phyloP scores from a whole-genome alignment of 192 early-diverging fungal genomes.

The Entrophospora sp. region DNA sequence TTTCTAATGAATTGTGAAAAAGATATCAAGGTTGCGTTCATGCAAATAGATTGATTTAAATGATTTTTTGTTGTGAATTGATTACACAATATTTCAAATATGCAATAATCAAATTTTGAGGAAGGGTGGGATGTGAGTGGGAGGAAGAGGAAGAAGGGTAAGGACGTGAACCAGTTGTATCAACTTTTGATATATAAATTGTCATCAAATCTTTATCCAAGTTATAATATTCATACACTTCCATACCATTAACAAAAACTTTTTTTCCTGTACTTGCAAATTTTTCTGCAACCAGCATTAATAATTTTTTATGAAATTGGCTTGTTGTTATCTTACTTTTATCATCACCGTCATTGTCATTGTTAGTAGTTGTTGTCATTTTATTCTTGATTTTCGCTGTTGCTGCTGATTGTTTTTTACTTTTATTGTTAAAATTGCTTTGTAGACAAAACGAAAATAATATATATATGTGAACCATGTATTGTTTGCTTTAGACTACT shows the following conservation, averaged over 20 bases:
- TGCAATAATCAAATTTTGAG: neutral
- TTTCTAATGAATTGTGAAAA: slow-evolving; percentile 62
- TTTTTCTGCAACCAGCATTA: neutral
- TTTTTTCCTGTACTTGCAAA: neutral
- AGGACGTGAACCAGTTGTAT: slow-evolving; percentile 3
- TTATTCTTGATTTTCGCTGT: neutral
- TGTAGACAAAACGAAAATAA: neutral
- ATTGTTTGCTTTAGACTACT: neutral
- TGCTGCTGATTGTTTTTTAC: neutral
- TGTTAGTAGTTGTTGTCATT: neutral
- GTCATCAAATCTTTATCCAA: neutral
- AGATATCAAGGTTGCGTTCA: slow-evolving; percentile 80
- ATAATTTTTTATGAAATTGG: neutral
- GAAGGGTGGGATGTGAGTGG: no score
- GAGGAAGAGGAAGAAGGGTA: no score
- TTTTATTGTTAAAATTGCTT: no score
- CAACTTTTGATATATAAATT: slow-evolving; percentile 20
- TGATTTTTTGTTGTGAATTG: neutral
- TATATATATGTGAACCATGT: neutral
- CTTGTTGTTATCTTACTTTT: no score
- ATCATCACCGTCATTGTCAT: no score
- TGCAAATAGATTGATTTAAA: slow-evolving; percentile 60
- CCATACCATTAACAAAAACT: slow-evolving; percentile 9
- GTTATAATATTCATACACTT: slow-evolving; percentile 13
- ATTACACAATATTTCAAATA: slow-evolving; percentile 3